Percentiles rank a stretch among this genome's conserved stretches.
These are phyloP conservation scores for Cavenderia fasciculata DNA, from an alignment of 78 protist species.

Conservation along the genomic window DNA sequence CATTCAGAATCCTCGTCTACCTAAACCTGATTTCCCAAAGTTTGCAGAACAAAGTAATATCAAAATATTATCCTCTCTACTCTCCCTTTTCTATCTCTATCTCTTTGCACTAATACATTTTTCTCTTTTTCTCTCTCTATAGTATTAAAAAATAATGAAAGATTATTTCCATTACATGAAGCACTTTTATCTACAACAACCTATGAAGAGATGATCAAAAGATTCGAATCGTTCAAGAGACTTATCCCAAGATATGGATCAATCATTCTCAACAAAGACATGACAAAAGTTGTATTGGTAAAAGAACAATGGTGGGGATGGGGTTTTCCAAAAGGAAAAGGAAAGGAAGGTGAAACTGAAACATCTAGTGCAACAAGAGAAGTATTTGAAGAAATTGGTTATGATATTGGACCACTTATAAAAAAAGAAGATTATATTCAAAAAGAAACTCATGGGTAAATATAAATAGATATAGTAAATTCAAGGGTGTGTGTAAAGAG, in stretches of 20 bases:
- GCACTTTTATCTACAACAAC: conserved; percentile 47
- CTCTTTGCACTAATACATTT: neutral
- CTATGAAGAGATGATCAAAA: conserved; percentile 43
- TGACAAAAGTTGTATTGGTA: conserved; percentile 71
- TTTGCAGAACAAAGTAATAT: conserved; percentile 59
- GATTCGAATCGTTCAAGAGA: conserved; percentile 59
- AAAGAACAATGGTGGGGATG: conserved; percentile 83
- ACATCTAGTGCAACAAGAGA: conserved; percentile 62
- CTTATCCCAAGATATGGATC: conserved; percentile 75
- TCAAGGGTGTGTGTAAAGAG: too few species aligned
- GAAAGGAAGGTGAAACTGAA: conserved; percentile 58
- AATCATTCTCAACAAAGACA: conserved; percentile 64
- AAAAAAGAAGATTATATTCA: conserved; percentile 71
- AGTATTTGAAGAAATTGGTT: conserved; percentile 75
- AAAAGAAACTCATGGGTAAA: conserved; percentile 60
- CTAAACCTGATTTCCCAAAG: conserved; percentile 34
- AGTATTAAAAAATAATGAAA: conserved; percentile 70
- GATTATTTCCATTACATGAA: conserved; percentile 62
- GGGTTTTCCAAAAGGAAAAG: conserved; percentile 79
- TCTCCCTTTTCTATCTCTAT: neutral
- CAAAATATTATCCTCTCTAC: neutral
- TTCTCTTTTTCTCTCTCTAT: neutral
- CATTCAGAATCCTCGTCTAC: conserved; percentile 62
- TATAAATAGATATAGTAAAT: neutral
- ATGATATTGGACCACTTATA: conserved; percentile 13